A percentile compares a stretch with the other conserved stretches of the same genome.
phyloP scores from a whole-genome alignment of 73 alveolate species.

The Paramecium sexaurelia region DNA sequence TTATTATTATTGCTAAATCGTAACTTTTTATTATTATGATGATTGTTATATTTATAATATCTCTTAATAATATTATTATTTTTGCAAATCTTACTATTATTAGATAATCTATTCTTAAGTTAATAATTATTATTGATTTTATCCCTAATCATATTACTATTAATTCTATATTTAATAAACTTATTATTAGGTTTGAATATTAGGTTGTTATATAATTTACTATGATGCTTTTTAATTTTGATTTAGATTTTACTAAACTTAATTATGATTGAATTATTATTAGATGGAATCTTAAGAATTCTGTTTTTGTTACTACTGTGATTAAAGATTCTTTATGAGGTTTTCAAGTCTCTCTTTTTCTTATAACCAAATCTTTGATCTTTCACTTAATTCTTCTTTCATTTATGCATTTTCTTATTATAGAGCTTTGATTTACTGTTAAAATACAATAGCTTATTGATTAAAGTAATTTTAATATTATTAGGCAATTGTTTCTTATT shows the following conservation, averaged over 20 bases:
- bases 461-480: background rate
- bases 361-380: slow-evolving; percentile 40
- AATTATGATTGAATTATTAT: background rate
- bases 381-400: slow-evolving; percentile 32
- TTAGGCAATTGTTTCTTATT: background rate
- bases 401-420: background rate
- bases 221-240: background rate
- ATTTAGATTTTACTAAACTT: background rate
- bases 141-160: background rate
- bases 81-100: background rate
- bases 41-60: background rate
- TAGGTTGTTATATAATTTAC: background rate
- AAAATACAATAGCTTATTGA: background rate
- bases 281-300: background rate
- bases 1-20: background rate
- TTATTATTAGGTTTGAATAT: background rate
- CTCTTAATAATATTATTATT: background rate
- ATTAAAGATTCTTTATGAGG: background rate
- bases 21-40: background rate
- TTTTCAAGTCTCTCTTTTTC: slow-evolving; percentile 24
- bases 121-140: background rate
- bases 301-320: background rate
- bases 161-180: background rate
- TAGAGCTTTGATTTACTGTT: background rate
- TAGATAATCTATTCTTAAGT: background rate